These are phyloP conservation scores for Vitis cinerea DNA, from an alignment of 164 flowering plant species.

Conservation along the genomic window DNA sequence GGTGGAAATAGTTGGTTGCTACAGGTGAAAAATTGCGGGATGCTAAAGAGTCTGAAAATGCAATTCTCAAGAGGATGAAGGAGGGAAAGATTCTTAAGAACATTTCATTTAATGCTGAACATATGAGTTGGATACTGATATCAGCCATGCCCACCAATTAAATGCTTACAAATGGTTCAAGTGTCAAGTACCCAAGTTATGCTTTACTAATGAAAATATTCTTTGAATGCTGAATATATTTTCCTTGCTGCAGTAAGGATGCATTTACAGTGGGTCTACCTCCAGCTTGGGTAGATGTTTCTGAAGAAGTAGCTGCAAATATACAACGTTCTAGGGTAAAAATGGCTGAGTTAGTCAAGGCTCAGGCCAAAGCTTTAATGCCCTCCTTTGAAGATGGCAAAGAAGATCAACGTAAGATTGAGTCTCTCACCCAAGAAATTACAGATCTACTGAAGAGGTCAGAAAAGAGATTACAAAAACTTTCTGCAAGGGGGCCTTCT, in stretches of 20 bases:
- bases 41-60: too few relatives aligned
- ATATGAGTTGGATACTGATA: too few relatives aligned
- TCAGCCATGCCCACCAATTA: too few relatives aligned
- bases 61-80: too few relatives aligned
- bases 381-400: slow-evolving; percentile 92
- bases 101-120: too few relatives aligned
- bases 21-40: too few relatives aligned
- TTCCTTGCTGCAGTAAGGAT: slow-evolving; percentile 52
- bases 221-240: not conserved
- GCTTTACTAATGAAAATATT: too few relatives aligned
- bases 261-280: slow-evolving; percentile 83
- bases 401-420: slow-evolving; percentile 81
- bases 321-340: slow-evolving; percentile 70
- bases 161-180: too few relatives aligned
- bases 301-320: slow-evolving; percentile 81
- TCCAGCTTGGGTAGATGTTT: slow-evolving; percentile 98
- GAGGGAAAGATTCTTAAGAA: too few relatives aligned
- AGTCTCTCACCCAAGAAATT: slow-evolving; percentile 81
- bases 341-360: slow-evolving; percentile 81
- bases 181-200: too few relatives aligned
- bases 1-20: too few relatives aligned
- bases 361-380: slow-evolving; percentile 92
- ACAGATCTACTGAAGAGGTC: slow-evolving; percentile 74
- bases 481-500: slow-evolving; percentile 73
- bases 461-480: slow-evolving; percentile 69